Evolutionary conservation across 129 eudicot genomes (phyloP).

Genomic region (Smallanthus sonchifolius): DNA sequence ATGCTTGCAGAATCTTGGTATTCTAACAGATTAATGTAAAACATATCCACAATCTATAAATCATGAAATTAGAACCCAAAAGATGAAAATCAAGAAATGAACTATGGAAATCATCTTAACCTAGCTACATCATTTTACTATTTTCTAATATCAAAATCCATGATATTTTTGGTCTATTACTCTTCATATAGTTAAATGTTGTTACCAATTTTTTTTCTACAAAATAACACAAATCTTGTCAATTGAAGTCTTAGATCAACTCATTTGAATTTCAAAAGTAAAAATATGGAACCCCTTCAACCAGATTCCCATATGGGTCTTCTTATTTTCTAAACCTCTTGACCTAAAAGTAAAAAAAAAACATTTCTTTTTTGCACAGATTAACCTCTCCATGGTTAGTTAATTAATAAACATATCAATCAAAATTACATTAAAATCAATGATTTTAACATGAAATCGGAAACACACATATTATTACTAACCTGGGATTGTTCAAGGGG

Average conservation of each 20-base stretch:
- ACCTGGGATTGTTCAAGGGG: constrained; percentile 94
- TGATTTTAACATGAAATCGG: neutral
- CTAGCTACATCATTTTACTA: neutral
- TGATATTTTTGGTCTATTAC: no score
- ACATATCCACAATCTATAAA: neutral
- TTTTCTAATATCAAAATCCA: no score
- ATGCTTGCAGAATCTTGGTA: neutral
- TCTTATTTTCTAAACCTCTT: neutral
- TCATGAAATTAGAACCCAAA: neutral
- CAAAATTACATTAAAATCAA: neutral
- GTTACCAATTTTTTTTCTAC: neutral
- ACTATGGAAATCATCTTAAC: neutral
- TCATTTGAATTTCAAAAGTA: neutral
- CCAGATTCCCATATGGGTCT: neutral
- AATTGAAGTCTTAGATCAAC: neutral
- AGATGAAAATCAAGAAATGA: neutral
- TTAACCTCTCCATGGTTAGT: neutral
- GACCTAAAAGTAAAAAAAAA: neutral
- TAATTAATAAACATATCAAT: neutral
- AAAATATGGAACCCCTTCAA: neutral
- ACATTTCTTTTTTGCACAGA: neutral
- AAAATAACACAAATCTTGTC: neutral
- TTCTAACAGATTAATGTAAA: neutral
- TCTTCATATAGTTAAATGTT: neutral
- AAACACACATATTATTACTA: constrained; percentile 11